Evolutionary conservation across 2,329 filamentous ascomycete genomes (phyloP), one percentile per base, ranked within the genome.

Genomic region (Fusarium brevicatenulatum): DNA sequence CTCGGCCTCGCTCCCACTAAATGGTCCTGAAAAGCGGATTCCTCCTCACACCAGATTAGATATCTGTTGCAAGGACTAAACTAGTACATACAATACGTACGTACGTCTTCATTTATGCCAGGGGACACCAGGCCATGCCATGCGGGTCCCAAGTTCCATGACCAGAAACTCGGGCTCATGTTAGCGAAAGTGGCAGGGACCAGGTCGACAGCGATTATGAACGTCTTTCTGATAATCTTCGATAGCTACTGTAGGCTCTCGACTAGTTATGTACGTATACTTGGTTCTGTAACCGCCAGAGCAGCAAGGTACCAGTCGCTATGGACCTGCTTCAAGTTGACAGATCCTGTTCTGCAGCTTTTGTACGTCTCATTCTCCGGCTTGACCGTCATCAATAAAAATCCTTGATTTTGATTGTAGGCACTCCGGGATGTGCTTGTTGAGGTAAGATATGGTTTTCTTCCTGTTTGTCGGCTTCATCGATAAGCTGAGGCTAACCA

Each of bases 151-250:
- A 73, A 76, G 71, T 60, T 67, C 67, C 71, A 73, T 57, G 71
- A 71, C 75, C 75, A 76, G 71, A 70, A 77, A 77, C 66, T 71
- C 75, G 75, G 75, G 75, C 75, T 74, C 73, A 59, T 65, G 58
- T 72, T 73, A 73, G 71, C 68, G 71, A 73, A 72, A 74, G 71
- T 68, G 62, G 69, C 73, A 77, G 66, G 75, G 75, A 66, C 71
- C 68, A 56, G 71, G 66, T 58, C 47, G 60, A 62, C 62, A 64
- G 43, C 37, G 63, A 68, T 68, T 74, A 43, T 49, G 68, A 65
- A 68, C 53, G 40, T 55, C 53, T 54, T 53, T 63, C 66, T 61
- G 49, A 65, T 56, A 54, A 55, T 68, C 62, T 40, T 44, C 43
- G 66, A 47, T 50, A 59, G 21, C 30, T 44, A 10, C 36, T 37